phyloP scores from a whole-genome alignment of 2,329 filamentous ascomycete genomes.

The Fonsecaea pugnacius region DNA sequence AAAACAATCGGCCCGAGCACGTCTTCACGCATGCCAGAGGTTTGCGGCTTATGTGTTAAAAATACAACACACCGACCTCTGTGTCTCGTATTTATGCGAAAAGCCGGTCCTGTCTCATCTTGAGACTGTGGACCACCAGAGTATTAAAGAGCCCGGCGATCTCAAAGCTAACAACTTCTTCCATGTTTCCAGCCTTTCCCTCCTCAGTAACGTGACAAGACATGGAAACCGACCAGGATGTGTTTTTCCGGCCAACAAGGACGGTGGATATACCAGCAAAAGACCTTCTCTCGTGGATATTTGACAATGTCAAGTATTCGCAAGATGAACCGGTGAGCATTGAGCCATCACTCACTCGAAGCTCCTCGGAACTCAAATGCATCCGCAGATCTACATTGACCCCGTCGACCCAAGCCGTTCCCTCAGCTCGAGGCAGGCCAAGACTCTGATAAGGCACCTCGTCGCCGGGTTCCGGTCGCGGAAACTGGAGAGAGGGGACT shows the following conservation, averaged over 20 bases:
- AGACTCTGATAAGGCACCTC: conserved; percentile 51
- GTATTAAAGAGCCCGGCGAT: background rate
- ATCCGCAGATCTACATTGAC: conserved; percentile 52
- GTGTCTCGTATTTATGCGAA: too few relatives aligned
- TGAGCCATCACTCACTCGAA: background rate
- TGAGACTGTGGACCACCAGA: too few relatives aligned
- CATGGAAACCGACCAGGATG: background rate
- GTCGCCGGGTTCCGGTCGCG: conserved; percentile 52
- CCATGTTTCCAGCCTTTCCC: background rate
- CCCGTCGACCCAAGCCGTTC: conserved; percentile 48
- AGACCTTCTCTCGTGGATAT: conserved; percentile 61
- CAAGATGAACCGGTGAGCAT: conserved; percentile 52
- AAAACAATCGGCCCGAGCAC: background rate
- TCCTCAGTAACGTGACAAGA: background rate
- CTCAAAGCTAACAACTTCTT: background rate
- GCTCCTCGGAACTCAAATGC: background rate
- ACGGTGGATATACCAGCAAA: conserved; percentile 48
- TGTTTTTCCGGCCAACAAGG: conserved; percentile 10
- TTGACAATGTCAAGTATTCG: conserved; percentile 56
- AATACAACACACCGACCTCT: too few relatives aligned
- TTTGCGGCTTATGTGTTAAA: too few relatives aligned
- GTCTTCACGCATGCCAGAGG: background rate
- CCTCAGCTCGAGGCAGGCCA: conserved; percentile 16
- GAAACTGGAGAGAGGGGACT: conserved; percentile 52
- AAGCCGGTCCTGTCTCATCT: too few relatives aligned